These are phyloP conservation scores for Coniochaeta hoffmannii DNA, from an alignment of 2,329 filamentous ascomycete genomes.

Conservation along the genomic window DNA sequence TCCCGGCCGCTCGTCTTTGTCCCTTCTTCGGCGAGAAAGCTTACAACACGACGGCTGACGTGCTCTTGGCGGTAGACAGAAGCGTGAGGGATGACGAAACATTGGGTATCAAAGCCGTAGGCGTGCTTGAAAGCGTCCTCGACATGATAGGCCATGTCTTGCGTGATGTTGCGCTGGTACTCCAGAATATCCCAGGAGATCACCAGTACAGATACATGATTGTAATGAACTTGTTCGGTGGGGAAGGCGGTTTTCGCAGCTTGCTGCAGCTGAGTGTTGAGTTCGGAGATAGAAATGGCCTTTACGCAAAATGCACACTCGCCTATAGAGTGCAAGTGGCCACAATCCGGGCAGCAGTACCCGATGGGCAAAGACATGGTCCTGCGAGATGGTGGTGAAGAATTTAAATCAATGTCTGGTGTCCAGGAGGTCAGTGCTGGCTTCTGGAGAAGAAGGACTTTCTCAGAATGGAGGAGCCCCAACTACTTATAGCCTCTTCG, in stretches of 20 bases:
- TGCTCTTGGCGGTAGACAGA: neutral
- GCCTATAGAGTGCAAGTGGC: no score
- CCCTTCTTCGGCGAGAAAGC: neutral
- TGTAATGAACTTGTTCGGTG: neutral
- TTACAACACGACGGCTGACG: neutral
- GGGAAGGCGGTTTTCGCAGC: neutral
- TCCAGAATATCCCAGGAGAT: neutral
- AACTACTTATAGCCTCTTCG: neutral
- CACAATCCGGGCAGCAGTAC: neutral
- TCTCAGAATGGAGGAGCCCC: neutral
- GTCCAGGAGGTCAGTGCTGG: neutral
- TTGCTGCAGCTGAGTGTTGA: neutral
- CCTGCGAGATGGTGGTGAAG: neutral
- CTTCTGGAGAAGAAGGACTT: neutral
- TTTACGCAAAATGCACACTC: no score
- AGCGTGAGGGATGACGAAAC: neutral
- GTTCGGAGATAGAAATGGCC: neutral
- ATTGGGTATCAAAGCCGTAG: neutral
- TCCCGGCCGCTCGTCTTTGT: neutral
- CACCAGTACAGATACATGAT: neutral
- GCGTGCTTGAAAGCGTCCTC: neutral
- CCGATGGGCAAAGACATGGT: neutral
- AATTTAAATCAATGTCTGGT: neutral
- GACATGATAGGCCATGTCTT: neutral
- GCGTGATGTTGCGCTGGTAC: neutral